phyloP scores from a whole-genome alignment of 2,329 filamentous ascomycete species.

The Macrophomina pseudophaseolina region DNA sequence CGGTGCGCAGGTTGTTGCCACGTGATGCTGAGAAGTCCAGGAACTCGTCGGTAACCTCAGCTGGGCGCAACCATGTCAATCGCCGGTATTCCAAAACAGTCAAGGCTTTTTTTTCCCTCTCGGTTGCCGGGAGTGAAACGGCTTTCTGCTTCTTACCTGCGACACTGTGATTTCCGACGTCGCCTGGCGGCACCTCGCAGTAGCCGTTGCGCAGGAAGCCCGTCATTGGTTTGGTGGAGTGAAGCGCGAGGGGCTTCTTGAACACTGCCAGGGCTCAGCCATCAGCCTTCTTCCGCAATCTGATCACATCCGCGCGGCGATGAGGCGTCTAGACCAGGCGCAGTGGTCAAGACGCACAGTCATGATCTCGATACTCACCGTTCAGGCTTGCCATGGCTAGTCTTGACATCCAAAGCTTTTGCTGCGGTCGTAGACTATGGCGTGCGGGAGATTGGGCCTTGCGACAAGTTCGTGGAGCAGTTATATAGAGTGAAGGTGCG shows the following conservation, averaged over 20 bases:
- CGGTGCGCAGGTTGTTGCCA: conserved; percentile 63
- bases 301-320: neutral
- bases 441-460: conserved; percentile 5
- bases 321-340: no score
- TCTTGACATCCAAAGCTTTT: conserved; percentile 3
- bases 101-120: no score
- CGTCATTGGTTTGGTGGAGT: conserved; percentile 63
- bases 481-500: conserved; percentile 1
- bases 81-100: neutral
- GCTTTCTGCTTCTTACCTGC: conserved; percentile 46
- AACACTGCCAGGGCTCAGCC: conserved; percentile 52
- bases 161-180: conserved; percentile 65
- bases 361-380: conserved; percentile 11
- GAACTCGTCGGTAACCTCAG: conserved; percentile 64
- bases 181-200: conserved; percentile 60
- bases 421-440: neutral
- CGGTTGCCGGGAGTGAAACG: neutral
- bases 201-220: conserved; percentile 67
- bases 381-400: conserved; percentile 24
- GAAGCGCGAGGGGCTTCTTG: conserved; percentile 62
- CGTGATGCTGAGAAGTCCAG: conserved; percentile 64
- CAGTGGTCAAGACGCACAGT: neutral
- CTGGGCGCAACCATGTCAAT: neutral
- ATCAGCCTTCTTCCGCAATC: neutral
- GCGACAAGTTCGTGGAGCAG: conserved; percentile 7